These are phyloP conservation scores for Oldenlandia corymbosa DNA, from an alignment of 257 asterid species.

Conservation along the genomic window DNA sequence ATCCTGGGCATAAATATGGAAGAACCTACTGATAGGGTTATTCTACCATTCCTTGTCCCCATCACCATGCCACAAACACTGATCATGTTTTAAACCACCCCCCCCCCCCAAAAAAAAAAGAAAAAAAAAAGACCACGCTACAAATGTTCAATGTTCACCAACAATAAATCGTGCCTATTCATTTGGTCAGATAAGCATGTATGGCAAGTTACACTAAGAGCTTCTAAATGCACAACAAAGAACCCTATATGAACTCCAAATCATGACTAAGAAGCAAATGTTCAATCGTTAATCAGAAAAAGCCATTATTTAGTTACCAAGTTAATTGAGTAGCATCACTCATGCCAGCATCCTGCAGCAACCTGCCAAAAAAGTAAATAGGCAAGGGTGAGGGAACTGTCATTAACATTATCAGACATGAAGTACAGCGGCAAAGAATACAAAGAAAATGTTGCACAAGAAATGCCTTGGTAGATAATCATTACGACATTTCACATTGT, in stretches of 20 bases:
- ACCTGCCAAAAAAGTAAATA: slow-evolving; percentile 34
- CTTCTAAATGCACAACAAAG: background rate
- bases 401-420: background rate
- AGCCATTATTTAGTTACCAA: slow-evolving; percentile 41
- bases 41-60: too few relatives aligned
- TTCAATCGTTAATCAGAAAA: background rate
- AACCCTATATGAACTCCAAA: background rate
- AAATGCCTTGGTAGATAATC: background rate
- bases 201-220: background rate
- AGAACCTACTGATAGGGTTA: too few relatives aligned
- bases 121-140: background rate
- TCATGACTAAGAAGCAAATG: background rate
- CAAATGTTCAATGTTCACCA: background rate
- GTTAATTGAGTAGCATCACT: slow-evolving; percentile 71
- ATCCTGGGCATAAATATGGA: too few relatives aligned
- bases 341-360: slow-evolving; percentile 95
- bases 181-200: background rate
- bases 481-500: background rate
- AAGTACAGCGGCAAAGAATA: background rate
- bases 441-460: background rate
- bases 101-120: too few relatives aligned
- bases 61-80: too few relatives aligned
- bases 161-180: background rate
- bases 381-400: background rate
- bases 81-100: too few relatives aligned